Base-by-base conservation (phyloP, 805 yeast species). In the Ogataea angusta region DNA sequence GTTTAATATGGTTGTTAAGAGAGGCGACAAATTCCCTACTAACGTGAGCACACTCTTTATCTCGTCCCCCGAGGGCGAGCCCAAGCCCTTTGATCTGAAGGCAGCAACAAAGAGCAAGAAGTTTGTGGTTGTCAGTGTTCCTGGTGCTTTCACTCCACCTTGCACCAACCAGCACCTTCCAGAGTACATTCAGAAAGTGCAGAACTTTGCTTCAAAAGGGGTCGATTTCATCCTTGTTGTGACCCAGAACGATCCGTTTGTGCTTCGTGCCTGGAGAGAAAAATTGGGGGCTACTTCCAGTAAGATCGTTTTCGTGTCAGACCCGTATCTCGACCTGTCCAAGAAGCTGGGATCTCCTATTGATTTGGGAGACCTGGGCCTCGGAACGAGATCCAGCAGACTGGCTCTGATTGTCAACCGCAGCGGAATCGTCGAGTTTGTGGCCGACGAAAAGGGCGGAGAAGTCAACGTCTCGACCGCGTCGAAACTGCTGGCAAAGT, bases 121-220 rank as follows among this genome's bases (percentile, higher is more conserved):
- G 53, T 76, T 82, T 23, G 78, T 85, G 30, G 68, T 85, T 52
- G 86, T 87, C 23, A 73, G 84, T 44, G 89, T 85, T 24, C 93
- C 95, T 47, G 95, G 90, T 47, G 93, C 95, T 9, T 86, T 85
- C 72, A 85, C 95, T 19, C 95, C 91, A 42, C 78, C 91, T 6
- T 85, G 93, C 64, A 72, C 85, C 35, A 76, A 73, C 36, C 70
- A 75, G 53, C 93, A 84, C 63, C 73, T 84, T 45, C 91, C 91
- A 42, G 85, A 80, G 17, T 82, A 67, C 67, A 60, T 82, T 43
- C 56, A 66, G 43, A 67, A 76, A 48, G 60, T 73, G 40, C 60
- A 59, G 13, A 73, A 75, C 40, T 73, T 85, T 57, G 63, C 70
- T 54, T 63, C 68, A 40, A 81, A 80, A 64, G 78, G 82, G 27